Conservation (phyloP, 768 basidiomycete species). For the Peribolospora baueri region DNA sequence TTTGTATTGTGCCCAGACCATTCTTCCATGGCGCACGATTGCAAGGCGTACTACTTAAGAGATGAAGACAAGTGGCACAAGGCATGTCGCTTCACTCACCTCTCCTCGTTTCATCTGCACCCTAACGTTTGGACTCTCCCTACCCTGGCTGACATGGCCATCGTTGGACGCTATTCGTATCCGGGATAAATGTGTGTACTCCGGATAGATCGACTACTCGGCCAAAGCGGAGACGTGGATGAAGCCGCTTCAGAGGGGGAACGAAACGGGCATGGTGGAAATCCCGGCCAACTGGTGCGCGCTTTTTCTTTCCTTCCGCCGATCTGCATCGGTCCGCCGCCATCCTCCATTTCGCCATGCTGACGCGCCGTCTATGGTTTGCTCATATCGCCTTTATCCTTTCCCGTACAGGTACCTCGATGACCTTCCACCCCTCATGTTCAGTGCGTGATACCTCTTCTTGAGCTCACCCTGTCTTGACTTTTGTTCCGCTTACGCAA, state of each 20-base stretch:
- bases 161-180: no score
- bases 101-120: no score
- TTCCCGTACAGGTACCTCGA: conserved; percentile 33
- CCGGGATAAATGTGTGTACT: no score
- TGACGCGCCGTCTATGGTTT: no score
- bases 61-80: conserved; percentile 45
- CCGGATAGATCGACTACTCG: conserved; percentile 32
- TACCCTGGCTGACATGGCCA: no score
- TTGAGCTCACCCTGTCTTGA: no score
- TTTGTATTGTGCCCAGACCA: conserved; percentile 21
- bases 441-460: conserved; percentile 27
- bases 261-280: conserved; percentile 35
- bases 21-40: conserved; percentile 30
- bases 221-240: conserved; percentile 40
- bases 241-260: conserved; percentile 41
- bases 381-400: no score
- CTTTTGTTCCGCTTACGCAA: neutral
- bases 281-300: conserved; percentile 37
- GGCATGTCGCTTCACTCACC: no score
- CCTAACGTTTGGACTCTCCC: no score
- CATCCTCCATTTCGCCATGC: no score
- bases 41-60: conserved; percentile 42
- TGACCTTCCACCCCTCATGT: conserved; percentile 34
- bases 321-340: neutral
- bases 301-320: neutral